Percentiles rank a stretch among this genome's conserved stretches.
These are phyloP conservation scores for Leonotis leonurus DNA, from an alignment of 257 asterid genomes.

Conservation along the genomic window DNA sequence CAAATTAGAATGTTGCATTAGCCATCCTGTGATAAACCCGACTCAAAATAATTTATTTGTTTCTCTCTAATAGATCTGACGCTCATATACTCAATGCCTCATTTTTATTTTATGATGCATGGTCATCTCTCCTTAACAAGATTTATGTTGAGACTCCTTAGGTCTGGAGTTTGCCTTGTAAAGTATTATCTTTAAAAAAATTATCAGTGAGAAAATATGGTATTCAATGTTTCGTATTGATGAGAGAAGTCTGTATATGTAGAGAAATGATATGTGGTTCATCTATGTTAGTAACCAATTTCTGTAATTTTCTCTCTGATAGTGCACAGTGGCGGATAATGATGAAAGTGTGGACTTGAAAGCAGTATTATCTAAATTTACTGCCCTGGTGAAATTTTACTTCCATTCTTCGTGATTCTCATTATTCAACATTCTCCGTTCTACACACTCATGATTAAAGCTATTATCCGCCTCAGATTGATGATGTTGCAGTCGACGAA, in stretches of 20 bases:
- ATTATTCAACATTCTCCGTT: background rate
- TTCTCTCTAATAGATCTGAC: background rate
- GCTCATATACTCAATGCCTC: background rate
- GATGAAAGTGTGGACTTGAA: conserved; percentile 31
- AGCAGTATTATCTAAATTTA: conserved; percentile 50
- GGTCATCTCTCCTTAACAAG: background rate
- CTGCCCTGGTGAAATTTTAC: conserved; percentile 48
- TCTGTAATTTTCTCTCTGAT: conserved; percentile 14
- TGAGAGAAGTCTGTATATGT: background rate
- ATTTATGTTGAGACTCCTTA: background rate
- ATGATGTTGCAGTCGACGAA: conserved; percentile 59
- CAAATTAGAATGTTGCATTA: background rate
- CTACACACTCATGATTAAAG: background rate
- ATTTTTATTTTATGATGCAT: background rate
- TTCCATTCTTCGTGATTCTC: conserved; percentile 5
- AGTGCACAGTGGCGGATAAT: conserved; percentile 59
- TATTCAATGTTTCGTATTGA: background rate
- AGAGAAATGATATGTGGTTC: no score
- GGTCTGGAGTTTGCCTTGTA: background rate
- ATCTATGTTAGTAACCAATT: conserved; percentile 5
- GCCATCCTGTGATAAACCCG: background rate
- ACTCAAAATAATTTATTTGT: background rate
- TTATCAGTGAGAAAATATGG: background rate
- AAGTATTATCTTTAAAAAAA: background rate
- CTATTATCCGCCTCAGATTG: conserved; percentile 37